Conservation (phyloP, 768 basidiomycete genomes). For the Lactifluus echinatus region DNA sequence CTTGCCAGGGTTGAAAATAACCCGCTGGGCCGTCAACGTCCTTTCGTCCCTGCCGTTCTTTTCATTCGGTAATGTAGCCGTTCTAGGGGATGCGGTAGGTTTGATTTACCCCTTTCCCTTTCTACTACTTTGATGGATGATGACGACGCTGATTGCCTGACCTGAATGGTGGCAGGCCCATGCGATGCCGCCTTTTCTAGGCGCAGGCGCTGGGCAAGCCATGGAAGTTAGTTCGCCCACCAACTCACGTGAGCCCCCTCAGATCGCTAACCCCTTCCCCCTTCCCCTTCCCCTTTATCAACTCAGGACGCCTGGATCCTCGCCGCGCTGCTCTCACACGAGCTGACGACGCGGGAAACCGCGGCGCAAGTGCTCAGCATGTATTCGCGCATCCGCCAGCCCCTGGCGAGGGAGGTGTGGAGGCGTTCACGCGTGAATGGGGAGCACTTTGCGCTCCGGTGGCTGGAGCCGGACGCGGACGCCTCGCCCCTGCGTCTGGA, state of each 20-base stretch:
- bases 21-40: conserved; percentile 58
- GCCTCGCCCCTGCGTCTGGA: background rate
- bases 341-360: conserved; percentile 20
- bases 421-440: conserved; percentile 25
- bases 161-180: conserved; percentile 23
- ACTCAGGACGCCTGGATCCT: conserved; percentile 33
- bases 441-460: conserved; percentile 23
- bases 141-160: background rate
- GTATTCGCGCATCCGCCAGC: conserved; percentile 29
- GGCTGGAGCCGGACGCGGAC: background rate
- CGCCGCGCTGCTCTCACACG: conserved; percentile 37
- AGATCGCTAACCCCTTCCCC: background rate
- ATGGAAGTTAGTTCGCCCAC: conserved; percentile 33
- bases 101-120: background rate
- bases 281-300: conserved; percentile 10
- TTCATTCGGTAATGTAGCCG: conserved; percentile 43
- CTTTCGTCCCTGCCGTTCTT: conserved; percentile 43
- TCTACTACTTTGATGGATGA: background rate
- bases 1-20: conserved; percentile 10
- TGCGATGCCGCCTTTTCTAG: conserved; percentile 36
- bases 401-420: conserved; percentile 24
- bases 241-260: background rate
- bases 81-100: conserved; percentile 35
- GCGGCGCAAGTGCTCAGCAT: conserved; percentile 22
- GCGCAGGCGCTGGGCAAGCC: conserved; percentile 37